Evolutionary conservation across 139 green algal genomes (phyloP), one percentile per base, ranked within the genome.

Genomic region (Auxenochlorella protothecoides): DNA sequence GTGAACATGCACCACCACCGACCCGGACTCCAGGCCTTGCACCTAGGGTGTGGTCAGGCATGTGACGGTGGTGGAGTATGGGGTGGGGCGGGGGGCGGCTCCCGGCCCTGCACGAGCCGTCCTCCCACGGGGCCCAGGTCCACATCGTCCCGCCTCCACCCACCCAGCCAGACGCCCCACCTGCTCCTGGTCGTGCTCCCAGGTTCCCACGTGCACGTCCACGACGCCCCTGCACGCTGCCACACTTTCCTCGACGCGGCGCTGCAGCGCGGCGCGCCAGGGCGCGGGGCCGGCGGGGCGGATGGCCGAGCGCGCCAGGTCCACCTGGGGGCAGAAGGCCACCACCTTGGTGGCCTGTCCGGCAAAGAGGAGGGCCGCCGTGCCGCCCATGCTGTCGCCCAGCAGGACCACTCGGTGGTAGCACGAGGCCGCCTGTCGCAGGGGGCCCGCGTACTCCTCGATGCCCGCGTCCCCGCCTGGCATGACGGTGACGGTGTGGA

Each of bases 321-420:
- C 88, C 14, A 93, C 81, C 75, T 94, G 83, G 0, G 71, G 66
- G 55, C 73, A 96, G 79, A 97, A 98, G 12, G 87, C 85, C 7
- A 97, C 71, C 53, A 95, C 93, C 7, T 59, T 55, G 1, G 85
- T 93, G 52, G 93, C 93, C 59, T 91, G 73, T 5, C 74, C 66
- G 6, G 80, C 74, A 79, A 95, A 96, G 56, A 97, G 70, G 68
- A 98, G 83, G 15, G 86, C 77, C 0, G 80, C 93, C 3, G 85
- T 89, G 13, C 89, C 93, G 3, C 93, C 93, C 93, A 98, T 98
- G 56, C 76, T 89, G 83, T 98, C 93, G 0, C 93, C 93, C 44
- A 97, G 76, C 56, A 98, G 51, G 53, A 96, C 85, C 3, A 96
- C 90, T 3, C 79, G 73, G 51, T 72, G 59, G 78, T 97, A 97